Evolutionary conservation across 176 grass and related monocot species (phyloP), one percentile per base, ranked within the genome.

Genomic region (Poa annua): DNA sequence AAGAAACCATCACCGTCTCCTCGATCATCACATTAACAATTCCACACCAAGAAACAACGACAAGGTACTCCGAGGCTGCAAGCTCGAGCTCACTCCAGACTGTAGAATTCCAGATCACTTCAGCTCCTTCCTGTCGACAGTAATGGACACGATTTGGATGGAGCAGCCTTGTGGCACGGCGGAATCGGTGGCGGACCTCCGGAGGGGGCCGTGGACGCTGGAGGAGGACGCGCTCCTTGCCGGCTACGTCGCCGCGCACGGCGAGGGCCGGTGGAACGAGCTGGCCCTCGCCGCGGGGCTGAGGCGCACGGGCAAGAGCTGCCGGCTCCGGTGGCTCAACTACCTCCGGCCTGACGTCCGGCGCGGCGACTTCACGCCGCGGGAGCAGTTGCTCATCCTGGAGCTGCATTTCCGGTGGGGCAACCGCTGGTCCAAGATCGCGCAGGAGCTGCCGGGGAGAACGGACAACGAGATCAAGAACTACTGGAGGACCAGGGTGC

Each of bases 281-380:
- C 71, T 74, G 47, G 47, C 71, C 0, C 1, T 5, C 48, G 71
- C 71, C 8, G 71, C 71, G 47, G 71, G 71, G 71, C 71, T 74
- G 71, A 19, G 71, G 47, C 71, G 71, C 71, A 74, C 71, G 25
- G 97, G 97, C n/a, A 99, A 99, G 97, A 99, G 97, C 83, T 99
- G 97, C 69, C 88, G 97, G 61, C 86, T 99, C 62, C 90, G 97
- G 75, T 99, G 97, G 97, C 96, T 99, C 88, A 99, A 99, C 81
- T 99, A 99, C 89, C 76, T 99, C 89, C 90, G 88, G 45, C 97
- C 97, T 13, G 94, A 88, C n/a, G 88, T 97, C 63, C 94, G 94
- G 5, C 94, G 90, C 25, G 94, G 94, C 9, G 93, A 85, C 41
- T 94, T 97, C 88, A 90, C 86, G 53, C 89, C 92, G 21, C 77